These are phyloP conservation scores for Bullera alba DNA, from an alignment of 768 basidiomycete species.

Conservation along the genomic window DNA sequence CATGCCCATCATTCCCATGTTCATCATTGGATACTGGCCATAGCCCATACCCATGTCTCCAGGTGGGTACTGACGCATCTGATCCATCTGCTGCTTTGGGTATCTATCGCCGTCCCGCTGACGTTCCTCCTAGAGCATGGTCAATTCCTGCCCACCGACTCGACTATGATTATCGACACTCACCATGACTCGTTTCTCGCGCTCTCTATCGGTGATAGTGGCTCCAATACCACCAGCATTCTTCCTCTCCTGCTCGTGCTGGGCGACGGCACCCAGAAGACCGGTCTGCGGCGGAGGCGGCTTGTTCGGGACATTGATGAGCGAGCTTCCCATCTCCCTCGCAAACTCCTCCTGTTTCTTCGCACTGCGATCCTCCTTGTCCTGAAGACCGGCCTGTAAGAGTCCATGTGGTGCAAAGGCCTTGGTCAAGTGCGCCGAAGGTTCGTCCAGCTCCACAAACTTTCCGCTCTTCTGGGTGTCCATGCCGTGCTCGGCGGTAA, in stretches of 20 bases:
- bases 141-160: not conserved
- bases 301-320: slow-evolving; percentile 92
- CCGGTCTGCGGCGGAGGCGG: slow-evolving; percentile 93
- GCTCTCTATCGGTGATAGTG: slow-evolving; percentile 86
- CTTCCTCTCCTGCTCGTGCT: slow-evolving; percentile 87
- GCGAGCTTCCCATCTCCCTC: slow-evolving; percentile 78
- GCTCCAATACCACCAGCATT: slow-evolving; percentile 93
- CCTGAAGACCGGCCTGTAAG: slow-evolving; percentile 87
- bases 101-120: slow-evolving; percentile 87
- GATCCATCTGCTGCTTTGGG: slow-evolving; percentile 80
- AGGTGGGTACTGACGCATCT: slow-evolving; percentile 61
- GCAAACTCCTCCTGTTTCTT: slow-evolving; percentile 91
- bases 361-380: slow-evolving; percentile 91
- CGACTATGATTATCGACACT: no score
- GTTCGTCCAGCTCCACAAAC: slow-evolving; percentile 67
- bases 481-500: slow-evolving; percentile 60
- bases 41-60: slow-evolving; percentile 52
- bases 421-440: slow-evolving; percentile 73
- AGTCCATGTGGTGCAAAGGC: slow-evolving; percentile 92
- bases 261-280: slow-evolving; percentile 88
- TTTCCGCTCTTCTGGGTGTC: slow-evolving; percentile 49
- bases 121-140: slow-evolving; percentile 60
- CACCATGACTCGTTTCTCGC: slow-evolving; percentile 74
- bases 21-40: slow-evolving; percentile 46
- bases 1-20: slow-evolving; percentile 27